These are phyloP conservation scores for Dendrobium huoshanense DNA, from an alignment of 106 monocot species.

Conservation along the genomic window DNA sequence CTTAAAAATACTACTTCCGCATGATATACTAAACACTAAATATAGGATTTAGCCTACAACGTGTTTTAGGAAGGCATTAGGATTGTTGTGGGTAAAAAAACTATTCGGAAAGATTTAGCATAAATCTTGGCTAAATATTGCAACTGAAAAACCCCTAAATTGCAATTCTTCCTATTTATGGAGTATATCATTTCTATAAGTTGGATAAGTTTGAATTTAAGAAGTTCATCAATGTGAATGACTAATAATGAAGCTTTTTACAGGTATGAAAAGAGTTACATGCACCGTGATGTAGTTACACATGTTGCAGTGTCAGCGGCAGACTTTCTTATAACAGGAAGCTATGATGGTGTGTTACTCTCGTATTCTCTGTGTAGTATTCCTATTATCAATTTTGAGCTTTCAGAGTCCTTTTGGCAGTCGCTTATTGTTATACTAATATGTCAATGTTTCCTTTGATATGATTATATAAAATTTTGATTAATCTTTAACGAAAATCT, in stretches of 20 bases:
- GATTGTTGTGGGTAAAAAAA: no score
- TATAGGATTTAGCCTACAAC: no score
- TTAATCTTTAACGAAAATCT: neutral
- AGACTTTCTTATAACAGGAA: conserved; percentile 92
- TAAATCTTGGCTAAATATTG: neutral
- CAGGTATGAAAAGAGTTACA: conserved; percentile 99
- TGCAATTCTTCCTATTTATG: neutral
- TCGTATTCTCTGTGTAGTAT: neutral
- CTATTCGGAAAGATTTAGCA: neutral
- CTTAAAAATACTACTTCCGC: no score
- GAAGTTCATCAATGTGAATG: neutral
- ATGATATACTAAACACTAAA: no score
- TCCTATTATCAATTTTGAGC: neutral
- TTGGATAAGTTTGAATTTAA: neutral
- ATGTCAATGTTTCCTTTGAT: neutral
- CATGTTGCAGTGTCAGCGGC: conserved; percentile 87
- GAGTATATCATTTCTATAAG: neutral
- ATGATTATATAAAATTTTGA: no score
- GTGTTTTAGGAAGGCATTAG: no score
- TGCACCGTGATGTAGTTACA: conserved; percentile 95
- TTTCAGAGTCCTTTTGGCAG: neutral
- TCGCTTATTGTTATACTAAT: neutral
- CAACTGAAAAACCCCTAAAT: neutral
- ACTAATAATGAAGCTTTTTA: neutral
- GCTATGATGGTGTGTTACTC: conserved; percentile 45